A percentile compares a stretch with the other conserved stretches of the same genome.
These are phyloP conservation scores for Hericium coralloides DNA, from an alignment of 768 basidiomycete genomes.

Conservation along the genomic window DNA sequence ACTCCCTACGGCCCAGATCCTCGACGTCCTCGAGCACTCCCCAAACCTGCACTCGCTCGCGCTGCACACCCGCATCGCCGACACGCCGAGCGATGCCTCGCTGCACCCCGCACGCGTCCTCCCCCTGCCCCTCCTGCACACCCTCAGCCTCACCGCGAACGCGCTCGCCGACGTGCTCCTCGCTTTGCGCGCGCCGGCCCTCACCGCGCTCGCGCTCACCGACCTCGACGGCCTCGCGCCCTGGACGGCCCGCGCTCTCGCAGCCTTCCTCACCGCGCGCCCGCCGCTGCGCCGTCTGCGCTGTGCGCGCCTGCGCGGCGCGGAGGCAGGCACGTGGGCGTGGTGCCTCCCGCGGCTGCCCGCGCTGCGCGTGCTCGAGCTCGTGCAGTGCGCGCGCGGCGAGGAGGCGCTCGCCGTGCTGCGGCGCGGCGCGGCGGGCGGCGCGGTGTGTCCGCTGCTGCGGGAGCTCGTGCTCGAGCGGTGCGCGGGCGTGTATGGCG, in stretches of 20 bases:
- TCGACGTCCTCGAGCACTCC: neutral
- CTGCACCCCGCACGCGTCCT: neutral
- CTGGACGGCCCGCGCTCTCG: neutral
- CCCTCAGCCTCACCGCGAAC: neutral
- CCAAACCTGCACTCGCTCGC: neutral
- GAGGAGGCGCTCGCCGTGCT: neutral
- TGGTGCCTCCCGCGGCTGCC: neutral
- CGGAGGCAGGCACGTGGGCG: neutral
- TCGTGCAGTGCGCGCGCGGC: neutral
- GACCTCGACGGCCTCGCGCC: neutral
- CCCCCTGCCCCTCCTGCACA: neutral
- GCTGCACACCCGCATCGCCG: neutral
- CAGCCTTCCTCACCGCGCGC: neutral
- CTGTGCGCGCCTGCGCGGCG: neutral
- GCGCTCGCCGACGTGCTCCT: neutral
- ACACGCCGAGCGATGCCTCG: neutral
- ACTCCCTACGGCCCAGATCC: neutral
- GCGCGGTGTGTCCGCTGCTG: neutral
- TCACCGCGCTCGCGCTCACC: neutral
- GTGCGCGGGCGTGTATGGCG: neutral
- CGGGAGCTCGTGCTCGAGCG: neutral
- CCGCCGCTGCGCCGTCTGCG: neutral
- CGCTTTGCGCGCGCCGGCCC: neutral
- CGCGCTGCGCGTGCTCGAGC: neutral
- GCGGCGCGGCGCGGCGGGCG: neutral